Evolutionary conservation across 805 yeast genomes (phyloP).

Genomic region (Metschnikowia henanensis): DNA sequence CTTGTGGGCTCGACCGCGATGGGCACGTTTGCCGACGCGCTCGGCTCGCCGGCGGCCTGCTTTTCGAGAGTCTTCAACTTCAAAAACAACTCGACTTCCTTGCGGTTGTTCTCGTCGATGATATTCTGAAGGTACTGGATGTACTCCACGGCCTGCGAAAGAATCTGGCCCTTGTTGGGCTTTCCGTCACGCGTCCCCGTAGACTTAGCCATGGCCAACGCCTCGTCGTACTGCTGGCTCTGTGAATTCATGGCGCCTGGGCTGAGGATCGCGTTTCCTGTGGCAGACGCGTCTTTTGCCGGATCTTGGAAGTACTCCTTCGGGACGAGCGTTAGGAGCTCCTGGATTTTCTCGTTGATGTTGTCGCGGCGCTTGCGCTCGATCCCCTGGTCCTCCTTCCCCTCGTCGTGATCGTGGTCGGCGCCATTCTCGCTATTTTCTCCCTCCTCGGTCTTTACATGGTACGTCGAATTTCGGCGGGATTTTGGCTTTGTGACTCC

Average conservation of each 20-base stretch:
- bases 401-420: constrained; percentile 19
- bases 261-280: constrained; percentile 4
- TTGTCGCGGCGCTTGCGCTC: constrained; percentile 45
- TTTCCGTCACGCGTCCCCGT: constrained; percentile 78
- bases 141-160: constrained; percentile 74
- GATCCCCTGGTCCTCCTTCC: constrained; percentile 35
- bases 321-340: constrained; percentile 39
- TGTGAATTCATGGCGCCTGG: neutral
- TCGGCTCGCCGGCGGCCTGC: constrained; percentile 1
- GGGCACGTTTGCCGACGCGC: constrained; percentile 40
- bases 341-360: constrained; percentile 46
- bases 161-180: constrained; percentile 81
- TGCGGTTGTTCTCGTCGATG: constrained; percentile 76
- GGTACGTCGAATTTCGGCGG: constrained; percentile 33
- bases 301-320: constrained; percentile 31
- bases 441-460: constrained; percentile 23
- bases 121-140: constrained; percentile 63
- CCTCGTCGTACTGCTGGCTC: constrained; percentile 5
- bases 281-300: constrained; percentile 27
- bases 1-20: constrained; percentile 55
- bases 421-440: constrained; percentile 22
- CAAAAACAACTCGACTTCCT: constrained; percentile 72
- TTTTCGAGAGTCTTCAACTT: constrained; percentile 55
- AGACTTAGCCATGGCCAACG: constrained; percentile 12
- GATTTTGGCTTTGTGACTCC: constrained; percentile 39